Evolutionary conservation across 2,329 filamentous ascomycete species (phyloP), one percentile per base, ranked within the genome.

Genomic region (Diaporthe sp.): DNA sequence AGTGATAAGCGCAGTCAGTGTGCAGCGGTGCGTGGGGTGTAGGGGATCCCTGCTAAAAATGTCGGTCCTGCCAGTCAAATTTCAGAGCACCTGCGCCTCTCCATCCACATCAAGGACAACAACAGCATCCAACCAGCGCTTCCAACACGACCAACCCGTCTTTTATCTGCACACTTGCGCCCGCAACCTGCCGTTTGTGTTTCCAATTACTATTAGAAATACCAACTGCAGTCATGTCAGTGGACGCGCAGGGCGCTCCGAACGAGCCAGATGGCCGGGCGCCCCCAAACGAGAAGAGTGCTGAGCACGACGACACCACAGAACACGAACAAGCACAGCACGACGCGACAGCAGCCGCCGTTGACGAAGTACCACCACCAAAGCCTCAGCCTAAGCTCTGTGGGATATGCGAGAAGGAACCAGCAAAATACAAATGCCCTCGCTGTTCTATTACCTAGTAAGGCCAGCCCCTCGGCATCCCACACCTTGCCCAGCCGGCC

Each of bases 381-480:
- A 78, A 74, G 63, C 74, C 74, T 30, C 37, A 69, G 25, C 72
- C 76, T 3, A 85, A 82, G 74, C 82, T 90, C 59, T 92, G 91
- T 77, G 86, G 86, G 7, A 83, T 91, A 42, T 93, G 91, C 80
- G 80, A 87, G 37, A 79, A 81, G 44, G 85, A 85, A 6, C 83
- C 86, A 27, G 85, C 85, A 39, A 92, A 91, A 80, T 93, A 93
- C 81, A 92, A 91, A 78, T 93, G 91, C 76, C 85, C 89, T n/a
- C 85, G 86, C 37, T 93, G 91, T 79, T 82, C 85, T 63, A 78
- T 89, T 30, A 87, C 88, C 75, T 92, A 91, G 91, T 92, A 83
- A 79, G 90, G n/a, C 42, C 6, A 22, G 53, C 65, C 27, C 51
- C 53, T 70, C 25, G 50, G 85, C 71, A 86, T 89, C 77, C 86